phyloP scores from a whole-genome alignment of 768 basidiomycete genomes.

The Mycena vitilis region DNA sequence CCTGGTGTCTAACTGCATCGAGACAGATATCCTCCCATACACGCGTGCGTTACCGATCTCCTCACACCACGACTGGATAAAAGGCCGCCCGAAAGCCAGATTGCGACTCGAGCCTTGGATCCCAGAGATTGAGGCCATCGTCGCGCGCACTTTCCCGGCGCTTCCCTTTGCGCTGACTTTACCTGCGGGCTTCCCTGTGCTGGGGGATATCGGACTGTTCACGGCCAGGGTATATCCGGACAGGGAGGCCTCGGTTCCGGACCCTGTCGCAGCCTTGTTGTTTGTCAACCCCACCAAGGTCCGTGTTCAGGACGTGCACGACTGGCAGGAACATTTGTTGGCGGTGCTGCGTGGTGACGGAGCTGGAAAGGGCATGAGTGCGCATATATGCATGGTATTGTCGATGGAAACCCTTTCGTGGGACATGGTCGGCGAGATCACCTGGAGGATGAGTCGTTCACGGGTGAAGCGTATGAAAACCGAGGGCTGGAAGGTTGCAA shows the following conservation, averaged over 20 bases:
- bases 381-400: not conserved
- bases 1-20: slow-evolving; percentile 41
- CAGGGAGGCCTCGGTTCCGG: not conserved
- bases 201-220: not conserved
- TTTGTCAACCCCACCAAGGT: slow-evolving; percentile 4
- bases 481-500: not conserved
- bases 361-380: not conserved
- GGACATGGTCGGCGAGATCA: not conserved
- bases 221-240: not conserved
- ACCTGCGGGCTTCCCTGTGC: not conserved
- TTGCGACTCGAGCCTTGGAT: slow-evolving; percentile 6
- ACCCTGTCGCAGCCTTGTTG: not conserved
- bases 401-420: slow-evolving; percentile 1
- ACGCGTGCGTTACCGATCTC: slow-evolving; percentile 7
- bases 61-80: not conserved
- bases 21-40: slow-evolving; percentile 43
- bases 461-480: slow-evolving; percentile 3
- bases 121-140: slow-evolving; percentile 9
- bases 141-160: not conserved
- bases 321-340: not conserved
- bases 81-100: not conserved
- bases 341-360: slow-evolving; percentile 1
- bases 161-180: slow-evolving; percentile 2
- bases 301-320: not conserved
- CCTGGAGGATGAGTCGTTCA: slow-evolving; percentile 10